A percentile compares a stretch with the other conserved stretches of the same genome.
Conservation (phyloP, 768 basidiomycete genomes). For the Russula abietina region DNA sequence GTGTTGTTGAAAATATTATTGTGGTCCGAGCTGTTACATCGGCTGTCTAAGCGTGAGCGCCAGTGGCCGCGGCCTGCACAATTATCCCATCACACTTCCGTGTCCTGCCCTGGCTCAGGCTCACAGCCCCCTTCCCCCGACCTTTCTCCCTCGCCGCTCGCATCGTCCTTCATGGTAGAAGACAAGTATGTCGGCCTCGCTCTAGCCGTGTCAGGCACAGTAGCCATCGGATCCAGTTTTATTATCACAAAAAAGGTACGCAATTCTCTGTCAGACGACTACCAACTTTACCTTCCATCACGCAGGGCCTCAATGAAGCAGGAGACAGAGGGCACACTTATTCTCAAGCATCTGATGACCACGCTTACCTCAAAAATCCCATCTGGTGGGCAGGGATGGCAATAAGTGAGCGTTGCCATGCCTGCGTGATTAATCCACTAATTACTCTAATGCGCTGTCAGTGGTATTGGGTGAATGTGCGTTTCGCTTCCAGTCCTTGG, state of each 20-base stretch:
- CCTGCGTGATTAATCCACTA: neutral
- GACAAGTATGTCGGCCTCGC: conserved; percentile 95
- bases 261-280: neutral
- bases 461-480: conserved; percentile 91
- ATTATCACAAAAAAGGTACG: conserved; percentile 98
- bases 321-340: conserved; percentile 48
- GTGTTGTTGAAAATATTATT: neutral
- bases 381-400: conserved; percentile 98
- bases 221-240: conserved; percentile 91
- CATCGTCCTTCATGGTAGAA: conserved; percentile 52
- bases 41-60: too few species aligned
- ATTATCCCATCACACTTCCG: neutral
- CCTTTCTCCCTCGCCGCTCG: neutral
- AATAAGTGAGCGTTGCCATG: conserved; percentile 57
- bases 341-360: conserved; percentile 66
- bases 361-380: conserved; percentile 81
- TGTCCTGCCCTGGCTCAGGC: neutral
- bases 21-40: neutral
- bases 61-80: neutral
- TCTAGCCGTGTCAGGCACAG: conserved; percentile 77
- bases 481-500: conserved; percentile 19
- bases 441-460: conserved; percentile 30
- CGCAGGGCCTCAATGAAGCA: conserved; percentile 85
- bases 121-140: conserved; percentile 1
- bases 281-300: conserved; percentile 12